These are phyloP conservation scores for Gymnopilus dilepis DNA, from an alignment of 768 basidiomycete species.

Conservation along the genomic window DNA sequence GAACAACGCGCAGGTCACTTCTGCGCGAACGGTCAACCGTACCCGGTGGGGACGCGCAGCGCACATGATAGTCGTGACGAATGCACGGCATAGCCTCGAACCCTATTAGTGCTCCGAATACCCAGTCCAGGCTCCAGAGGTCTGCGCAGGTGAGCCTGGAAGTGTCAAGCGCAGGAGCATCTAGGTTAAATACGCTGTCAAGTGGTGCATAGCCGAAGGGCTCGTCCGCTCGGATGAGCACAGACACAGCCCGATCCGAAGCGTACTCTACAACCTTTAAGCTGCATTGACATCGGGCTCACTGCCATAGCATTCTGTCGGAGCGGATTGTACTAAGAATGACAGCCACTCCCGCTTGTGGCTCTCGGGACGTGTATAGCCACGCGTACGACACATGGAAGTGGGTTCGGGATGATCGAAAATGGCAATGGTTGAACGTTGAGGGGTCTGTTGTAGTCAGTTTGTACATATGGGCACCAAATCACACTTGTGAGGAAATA, in stretches of 20 bases:
- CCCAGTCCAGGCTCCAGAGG: neutral
- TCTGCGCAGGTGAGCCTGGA: neutral
- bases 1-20: neutral
- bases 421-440: neutral
- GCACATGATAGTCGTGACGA: neutral
- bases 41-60: neutral
- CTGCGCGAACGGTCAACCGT: neutral
- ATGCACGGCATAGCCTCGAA: neutral
- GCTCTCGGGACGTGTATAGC: neutral
- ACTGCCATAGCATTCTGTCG: neutral
- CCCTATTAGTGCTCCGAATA: too few relatives aligned
- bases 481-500: too few relatives aligned
- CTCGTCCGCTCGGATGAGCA: neutral
- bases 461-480: slow-evolving; percentile 4
- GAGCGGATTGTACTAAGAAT: neutral
- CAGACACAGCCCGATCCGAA: too few relatives aligned
- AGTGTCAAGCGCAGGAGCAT: neutral
- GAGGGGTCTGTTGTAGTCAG: slow-evolving; percentile 1
- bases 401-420: neutral
- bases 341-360: neutral
- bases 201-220: neutral
- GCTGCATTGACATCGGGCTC: neutral
- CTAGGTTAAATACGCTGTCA: neutral
- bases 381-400: neutral
- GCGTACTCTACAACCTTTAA: neutral